phyloP scores from a whole-genome alignment of 768 basidiomycete species.

The Holtermannia corniformis region DNA sequence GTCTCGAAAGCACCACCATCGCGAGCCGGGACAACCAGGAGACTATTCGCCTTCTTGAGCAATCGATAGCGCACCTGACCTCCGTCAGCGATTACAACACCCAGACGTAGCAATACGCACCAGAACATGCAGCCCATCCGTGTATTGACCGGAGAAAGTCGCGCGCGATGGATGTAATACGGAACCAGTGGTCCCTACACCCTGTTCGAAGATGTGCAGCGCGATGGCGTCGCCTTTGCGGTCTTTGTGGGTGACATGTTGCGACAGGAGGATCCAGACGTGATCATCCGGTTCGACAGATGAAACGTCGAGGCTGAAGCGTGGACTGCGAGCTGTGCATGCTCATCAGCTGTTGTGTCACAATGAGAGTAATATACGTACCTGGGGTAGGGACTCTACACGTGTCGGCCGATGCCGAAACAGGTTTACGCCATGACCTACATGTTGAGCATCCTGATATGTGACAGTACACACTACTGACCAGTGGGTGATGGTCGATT shows the following conservation, averaged over 20 bases:
- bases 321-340: slow-evolving; percentile 2
- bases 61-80: slow-evolving; percentile 13
- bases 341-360: not conserved
- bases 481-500: slow-evolving; percentile 58
- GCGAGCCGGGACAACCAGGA: slow-evolving; percentile 22
- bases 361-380: too few relatives aligned
- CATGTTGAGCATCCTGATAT: not conserved
- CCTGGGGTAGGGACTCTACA: too few relatives aligned
- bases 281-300: slow-evolving; percentile 40
- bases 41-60: not conserved
- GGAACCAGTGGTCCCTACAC: slow-evolving; percentile 1
- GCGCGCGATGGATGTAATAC: not conserved
- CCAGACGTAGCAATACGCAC: slow-evolving; percentile 22
- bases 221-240: slow-evolving; percentile 60
- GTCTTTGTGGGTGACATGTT: slow-evolving; percentile 59
- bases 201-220: slow-evolving; percentile 45
- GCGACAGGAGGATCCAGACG: slow-evolving; percentile 71
- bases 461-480: slow-evolving; percentile 34
- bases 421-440: slow-evolving; percentile 26
- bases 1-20: slow-evolving; percentile 32
- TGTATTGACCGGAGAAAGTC: slow-evolving; percentile 38
- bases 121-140: slow-evolving; percentile 47
- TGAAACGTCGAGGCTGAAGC: slow-evolving; percentile 6
- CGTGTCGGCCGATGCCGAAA: slow-evolving; percentile 1
- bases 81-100: not conserved